phyloP scores from a whole-genome alignment of 352 stramenopile genomes.

The Pythium dissimile region DNA sequence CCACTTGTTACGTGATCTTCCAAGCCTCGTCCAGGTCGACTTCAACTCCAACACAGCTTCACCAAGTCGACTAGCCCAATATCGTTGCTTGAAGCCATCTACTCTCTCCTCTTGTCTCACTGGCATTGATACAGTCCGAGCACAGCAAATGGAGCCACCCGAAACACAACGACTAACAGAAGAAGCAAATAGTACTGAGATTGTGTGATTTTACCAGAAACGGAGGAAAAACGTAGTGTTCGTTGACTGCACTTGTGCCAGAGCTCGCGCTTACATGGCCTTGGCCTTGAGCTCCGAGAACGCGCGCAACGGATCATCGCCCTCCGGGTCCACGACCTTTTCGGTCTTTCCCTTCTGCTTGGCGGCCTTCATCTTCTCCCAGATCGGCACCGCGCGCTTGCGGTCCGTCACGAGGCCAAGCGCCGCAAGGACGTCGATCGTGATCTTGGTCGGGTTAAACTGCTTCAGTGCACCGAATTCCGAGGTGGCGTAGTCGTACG shows the following conservation, averaged over 20 bases:
- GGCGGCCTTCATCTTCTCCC: conserved; percentile 88
- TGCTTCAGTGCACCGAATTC: conserved; percentile 95
- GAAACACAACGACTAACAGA: neutral
- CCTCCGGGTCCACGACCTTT: conserved; percentile 50
- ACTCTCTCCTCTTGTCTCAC: too few relatives aligned
- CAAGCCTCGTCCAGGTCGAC: too few relatives aligned
- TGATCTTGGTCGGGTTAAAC: conserved; percentile 98
- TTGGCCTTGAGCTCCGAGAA: conserved; percentile 74
- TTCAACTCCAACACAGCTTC: too few relatives aligned
- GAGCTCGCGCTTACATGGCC: conserved; percentile 32
- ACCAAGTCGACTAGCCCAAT: too few relatives aligned
- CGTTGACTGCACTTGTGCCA: too few relatives aligned
- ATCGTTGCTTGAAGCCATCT: too few relatives aligned
- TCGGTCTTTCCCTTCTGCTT: conserved; percentile 33
- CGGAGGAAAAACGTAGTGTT: neutral
- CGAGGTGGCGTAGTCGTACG: conserved; percentile 98
- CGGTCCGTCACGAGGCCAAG: conserved; percentile 93
- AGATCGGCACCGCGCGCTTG: conserved; percentile 93
- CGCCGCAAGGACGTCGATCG: conserved; percentile 92
- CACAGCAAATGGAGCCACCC: neutral
- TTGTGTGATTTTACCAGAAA: conserved; percentile 5
- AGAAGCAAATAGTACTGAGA: neutral
- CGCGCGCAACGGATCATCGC: conserved; percentile 44
- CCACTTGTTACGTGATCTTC: too few relatives aligned
- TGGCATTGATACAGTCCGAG: too few relatives aligned